Conservation (phyloP, 805 yeast species). For the Starmerella apis region DNA sequence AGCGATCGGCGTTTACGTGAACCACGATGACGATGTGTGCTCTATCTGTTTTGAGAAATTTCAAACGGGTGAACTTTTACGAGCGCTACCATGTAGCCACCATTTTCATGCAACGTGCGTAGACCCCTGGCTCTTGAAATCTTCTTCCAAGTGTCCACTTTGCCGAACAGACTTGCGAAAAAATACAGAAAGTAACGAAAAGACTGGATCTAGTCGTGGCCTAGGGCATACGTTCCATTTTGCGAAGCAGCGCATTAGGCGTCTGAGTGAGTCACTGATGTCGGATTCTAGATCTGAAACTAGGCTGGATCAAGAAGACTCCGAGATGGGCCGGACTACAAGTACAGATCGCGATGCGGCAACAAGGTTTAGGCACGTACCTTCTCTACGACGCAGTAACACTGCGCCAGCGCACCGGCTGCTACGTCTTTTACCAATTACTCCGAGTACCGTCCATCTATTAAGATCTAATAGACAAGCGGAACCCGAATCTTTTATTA, state of each 20-base stretch:
- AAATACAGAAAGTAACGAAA: neutral
- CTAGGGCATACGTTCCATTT: slow-evolving; percentile 1
- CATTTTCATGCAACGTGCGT: slow-evolving; percentile 72
- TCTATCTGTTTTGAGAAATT: slow-evolving; percentile 69
- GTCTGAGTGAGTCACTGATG: slow-evolving; percentile 1
- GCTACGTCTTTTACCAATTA: neutral
- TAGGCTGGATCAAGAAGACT: neutral
- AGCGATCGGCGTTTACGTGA: slow-evolving; percentile 12
- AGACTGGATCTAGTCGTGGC: too few species aligned
- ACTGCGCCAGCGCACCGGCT: neutral
- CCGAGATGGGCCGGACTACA: neutral
- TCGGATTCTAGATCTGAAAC: neutral
- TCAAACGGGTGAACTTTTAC: slow-evolving; percentile 46
- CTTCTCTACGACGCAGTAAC: neutral
- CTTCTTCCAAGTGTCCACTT: slow-evolving; percentile 74
- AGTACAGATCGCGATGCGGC: too few species aligned
- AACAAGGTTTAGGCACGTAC: too few species aligned
- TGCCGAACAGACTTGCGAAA: slow-evolving; percentile 54
- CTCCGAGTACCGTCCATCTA: neutral
- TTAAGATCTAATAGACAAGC: neutral
- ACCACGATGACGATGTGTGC: slow-evolving; percentile 36
- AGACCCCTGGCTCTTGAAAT: slow-evolving; percentile 68
- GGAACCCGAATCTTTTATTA: neutral
- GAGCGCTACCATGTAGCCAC: slow-evolving; percentile 74
- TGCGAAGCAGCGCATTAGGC: neutral